phyloP scores from a whole-genome alignment of 2,329 filamentous ascomycete genomes.

The Ilyonectria destructans region DNA sequence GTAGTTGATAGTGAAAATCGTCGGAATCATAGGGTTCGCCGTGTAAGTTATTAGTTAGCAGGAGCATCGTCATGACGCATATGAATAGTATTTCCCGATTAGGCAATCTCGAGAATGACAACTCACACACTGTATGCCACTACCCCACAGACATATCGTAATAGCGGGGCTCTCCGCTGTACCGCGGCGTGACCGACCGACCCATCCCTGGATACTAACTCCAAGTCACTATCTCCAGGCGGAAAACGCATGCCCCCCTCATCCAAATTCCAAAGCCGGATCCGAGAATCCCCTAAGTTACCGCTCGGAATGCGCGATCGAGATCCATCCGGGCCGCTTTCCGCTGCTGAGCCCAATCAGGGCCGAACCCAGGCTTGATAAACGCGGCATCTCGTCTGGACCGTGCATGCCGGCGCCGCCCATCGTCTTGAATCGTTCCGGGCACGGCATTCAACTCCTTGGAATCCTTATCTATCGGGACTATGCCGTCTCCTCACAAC shows the following conservation, averaged over 20 bases:
- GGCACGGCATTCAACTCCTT: not conserved
- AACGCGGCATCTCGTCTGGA: not conserved
- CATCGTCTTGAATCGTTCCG: not conserved
- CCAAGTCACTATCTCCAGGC: not conserved
- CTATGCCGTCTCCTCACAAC: not conserved
- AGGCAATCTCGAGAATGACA: not conserved
- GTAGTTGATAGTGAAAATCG: not conserved
- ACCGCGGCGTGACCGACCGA: not conserved
- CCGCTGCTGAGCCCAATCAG: not conserved
- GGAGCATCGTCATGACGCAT: not conserved
- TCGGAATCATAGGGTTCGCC: not conserved
- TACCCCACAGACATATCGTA: not conserved
- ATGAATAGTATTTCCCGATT: not conserved
- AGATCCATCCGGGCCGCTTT: not conserved
- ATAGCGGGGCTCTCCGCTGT: not conserved
- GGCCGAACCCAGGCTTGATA: not conserved
- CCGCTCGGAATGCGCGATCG: conserved; percentile 1
- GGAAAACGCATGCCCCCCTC: not conserved
- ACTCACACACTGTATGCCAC: not conserved
- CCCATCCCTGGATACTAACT: not conserved
- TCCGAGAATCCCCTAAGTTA: not conserved
- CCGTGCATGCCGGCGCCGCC: not conserved
- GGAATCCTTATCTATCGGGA: not conserved
- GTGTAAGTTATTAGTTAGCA: not conserved
- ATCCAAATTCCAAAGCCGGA: not conserved